Evolutionary conservation across 129 eudicot genomes (phyloP).

Genomic region (Sambucus nigra): DNA sequence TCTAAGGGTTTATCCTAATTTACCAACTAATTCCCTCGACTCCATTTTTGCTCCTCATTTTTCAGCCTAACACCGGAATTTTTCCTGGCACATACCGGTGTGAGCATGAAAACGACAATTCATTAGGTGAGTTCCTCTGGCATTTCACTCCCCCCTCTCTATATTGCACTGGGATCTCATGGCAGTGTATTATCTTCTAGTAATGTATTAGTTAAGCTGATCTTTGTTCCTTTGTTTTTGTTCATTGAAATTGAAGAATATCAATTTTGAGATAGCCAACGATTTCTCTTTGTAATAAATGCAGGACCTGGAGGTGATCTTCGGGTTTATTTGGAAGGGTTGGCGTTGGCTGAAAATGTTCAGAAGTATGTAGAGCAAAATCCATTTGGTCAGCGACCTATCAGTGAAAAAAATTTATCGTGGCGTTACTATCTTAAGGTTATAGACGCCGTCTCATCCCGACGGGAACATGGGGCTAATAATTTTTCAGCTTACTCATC

Average conservation of each 20-base stretch:
- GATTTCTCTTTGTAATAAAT: slow-evolving; percentile 14
- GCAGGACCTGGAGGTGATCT: slow-evolving; percentile 71
- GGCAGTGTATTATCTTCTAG: background rate
- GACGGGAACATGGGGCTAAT: slow-evolving; percentile 12
- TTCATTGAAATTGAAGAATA: background rate
- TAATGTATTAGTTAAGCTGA: background rate
- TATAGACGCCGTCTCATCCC: slow-evolving; percentile 21
- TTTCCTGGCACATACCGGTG: slow-evolving; percentile 44
- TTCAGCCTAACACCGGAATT: slow-evolving; percentile 62
- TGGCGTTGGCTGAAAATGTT: slow-evolving; percentile 55
- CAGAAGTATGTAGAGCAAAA: slow-evolving; percentile 57
- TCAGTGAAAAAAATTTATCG: slow-evolving; percentile 37
- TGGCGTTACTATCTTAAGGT: slow-evolving; percentile 59
- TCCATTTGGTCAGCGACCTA: slow-evolving; percentile 69
- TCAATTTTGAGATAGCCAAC: background rate
- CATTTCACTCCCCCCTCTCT: background rate
- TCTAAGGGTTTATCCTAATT: background rate
- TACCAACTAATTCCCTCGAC: too few species aligned
- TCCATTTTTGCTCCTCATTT: background rate
- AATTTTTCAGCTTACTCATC: slow-evolving; percentile 3
- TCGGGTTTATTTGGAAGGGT: slow-evolving; percentile 52
- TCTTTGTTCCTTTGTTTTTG: slow-evolving; percentile 12
- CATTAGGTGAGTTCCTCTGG: slow-evolving; percentile 38
- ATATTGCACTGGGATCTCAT: background rate
- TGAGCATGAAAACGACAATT: slow-evolving; percentile 36